A percentile compares a stretch with the other conserved stretches of the same genome.
phyloP scores from a whole-genome alignment of 2,329 filamentous ascomycete genomes.

The Monosporascus ibericus region DNA sequence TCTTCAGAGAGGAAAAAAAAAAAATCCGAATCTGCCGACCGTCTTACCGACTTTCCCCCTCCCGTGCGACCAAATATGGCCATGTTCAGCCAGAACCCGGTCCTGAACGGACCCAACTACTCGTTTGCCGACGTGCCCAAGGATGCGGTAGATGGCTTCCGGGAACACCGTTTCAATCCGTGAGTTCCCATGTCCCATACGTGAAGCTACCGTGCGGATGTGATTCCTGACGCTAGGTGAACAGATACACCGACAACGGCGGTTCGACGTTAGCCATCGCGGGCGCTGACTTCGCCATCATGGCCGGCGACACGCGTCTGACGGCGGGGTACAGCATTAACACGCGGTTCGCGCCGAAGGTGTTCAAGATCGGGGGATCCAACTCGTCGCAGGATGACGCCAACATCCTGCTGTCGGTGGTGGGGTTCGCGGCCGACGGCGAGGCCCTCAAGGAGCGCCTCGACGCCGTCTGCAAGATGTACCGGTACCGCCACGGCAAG shows the following conservation, averaged over 20 bases:
- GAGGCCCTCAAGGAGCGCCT: conserved; percentile 89
- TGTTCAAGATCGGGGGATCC: conserved; percentile 94
- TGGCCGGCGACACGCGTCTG: conserved; percentile 94
- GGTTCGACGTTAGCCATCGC: conserved; percentile 94
- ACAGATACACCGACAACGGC: conserved; percentile 93
- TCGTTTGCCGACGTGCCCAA: conserved; percentile 58
- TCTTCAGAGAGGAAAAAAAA: not conserved
- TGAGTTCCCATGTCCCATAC: conserved; percentile 38
- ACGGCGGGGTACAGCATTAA: conserved; percentile 99
- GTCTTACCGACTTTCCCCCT: not conserved
- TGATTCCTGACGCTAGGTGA: conserved; percentile 7
- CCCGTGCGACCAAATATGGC: conserved; percentile 39
- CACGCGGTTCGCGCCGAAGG: conserved; percentile 88
- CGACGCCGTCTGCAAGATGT: conserved; percentile 96
- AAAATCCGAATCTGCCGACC: not conserved
- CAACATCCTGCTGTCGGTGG: conserved; percentile 84
- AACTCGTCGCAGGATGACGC: conserved; percentile 79
- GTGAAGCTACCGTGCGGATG: not conserved
- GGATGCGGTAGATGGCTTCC: conserved; percentile 46
- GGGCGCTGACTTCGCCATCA: conserved; percentile 88
- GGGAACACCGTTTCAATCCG: conserved; percentile 88
- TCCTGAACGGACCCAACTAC: conserved; percentile 65
- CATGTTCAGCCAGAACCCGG: conserved; percentile 65
- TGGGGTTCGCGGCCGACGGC: conserved; percentile 93
- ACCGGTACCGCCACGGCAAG: conserved; percentile 96